A percentile compares a stretch with the other conserved stretches of the same genome.
These are phyloP conservation scores for Mycena galericulata DNA, from an alignment of 768 basidiomycete species.

Conservation along the genomic window DNA sequence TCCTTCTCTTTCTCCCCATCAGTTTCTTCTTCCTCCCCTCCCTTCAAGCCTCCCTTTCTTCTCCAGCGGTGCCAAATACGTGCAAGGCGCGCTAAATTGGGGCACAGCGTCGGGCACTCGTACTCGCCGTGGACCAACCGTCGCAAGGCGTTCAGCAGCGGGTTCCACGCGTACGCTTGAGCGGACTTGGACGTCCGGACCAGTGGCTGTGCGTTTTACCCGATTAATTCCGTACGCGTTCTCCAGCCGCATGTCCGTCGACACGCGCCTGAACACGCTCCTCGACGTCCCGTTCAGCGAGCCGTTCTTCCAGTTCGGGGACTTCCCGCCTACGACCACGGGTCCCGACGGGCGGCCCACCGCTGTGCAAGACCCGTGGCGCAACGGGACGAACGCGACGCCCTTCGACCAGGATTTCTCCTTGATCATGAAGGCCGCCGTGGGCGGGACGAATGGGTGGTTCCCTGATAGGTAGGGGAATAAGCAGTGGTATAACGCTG, in stretches of 20 bases:
- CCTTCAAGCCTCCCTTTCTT: not conserved
- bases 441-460: conserved; percentile 89
- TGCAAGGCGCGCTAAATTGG: conserved; percentile 80
- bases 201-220: conserved; percentile 67
- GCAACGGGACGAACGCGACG: conserved; percentile 73
- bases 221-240: not conserved
- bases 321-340: conserved; percentile 55
- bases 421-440: conserved; percentile 83
- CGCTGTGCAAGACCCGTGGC: conserved; percentile 81
- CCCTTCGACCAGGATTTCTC: conserved; percentile 91
- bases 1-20: too few relatives aligned
- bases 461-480: conserved; percentile 86
- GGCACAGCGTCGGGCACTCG: conserved; percentile 75
- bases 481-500: conserved; percentile 83
- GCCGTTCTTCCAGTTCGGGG: conserved; percentile 76
- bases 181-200: conserved; percentile 87
- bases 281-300: conserved; percentile 78
- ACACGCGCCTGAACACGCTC: conserved; percentile 81
- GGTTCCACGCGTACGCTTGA: conserved; percentile 84
- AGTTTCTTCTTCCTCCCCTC: not conserved
- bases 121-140: conserved; percentile 84
- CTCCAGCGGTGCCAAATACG: conserved; percentile 70
- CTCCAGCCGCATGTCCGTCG: conserved; percentile 77
- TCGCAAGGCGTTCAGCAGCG: conserved; percentile 71
- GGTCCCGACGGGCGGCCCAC: conserved; percentile 54